A percentile compares a stretch with the other conserved stretches of the same genome.
These are phyloP conservation scores for Alternaria sp. DNA, from an alignment of 2,329 filamentous ascomycete genomes.

Conservation along the genomic window DNA sequence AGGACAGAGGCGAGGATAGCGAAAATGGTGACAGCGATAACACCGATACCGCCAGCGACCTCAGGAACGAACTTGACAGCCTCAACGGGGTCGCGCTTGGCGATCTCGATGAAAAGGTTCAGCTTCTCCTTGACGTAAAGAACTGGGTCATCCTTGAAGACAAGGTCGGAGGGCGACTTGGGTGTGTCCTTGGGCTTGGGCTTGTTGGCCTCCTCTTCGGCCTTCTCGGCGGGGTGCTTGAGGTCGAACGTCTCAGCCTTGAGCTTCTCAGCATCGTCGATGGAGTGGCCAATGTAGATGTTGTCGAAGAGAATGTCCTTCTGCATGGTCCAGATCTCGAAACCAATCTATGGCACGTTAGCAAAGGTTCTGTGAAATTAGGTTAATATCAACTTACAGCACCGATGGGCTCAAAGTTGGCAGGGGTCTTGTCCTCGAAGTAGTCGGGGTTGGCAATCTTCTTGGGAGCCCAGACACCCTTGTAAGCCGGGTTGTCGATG, in stretches of 20 bases:
- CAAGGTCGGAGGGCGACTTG: constrained; percentile 77
- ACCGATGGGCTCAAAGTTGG: constrained; percentile 98
- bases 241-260: constrained; percentile 87
- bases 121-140: constrained; percentile 90
- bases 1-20: constrained; percentile 74
- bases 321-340: constrained; percentile 99
- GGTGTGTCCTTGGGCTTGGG: constrained; percentile 74
- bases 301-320: constrained; percentile 99
- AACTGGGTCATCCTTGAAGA: constrained; percentile 91
- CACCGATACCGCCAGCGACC: constrained; percentile 81
- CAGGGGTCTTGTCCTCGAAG: constrained; percentile 95
- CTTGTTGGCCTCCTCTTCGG: constrained; percentile 78
- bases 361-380: constrained; percentile 2
- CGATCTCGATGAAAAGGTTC: constrained; percentile 86
- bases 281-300: constrained; percentile 98
- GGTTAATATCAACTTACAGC: constrained; percentile 70
- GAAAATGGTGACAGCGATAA: constrained; percentile 73
- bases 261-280: constrained; percentile 89
- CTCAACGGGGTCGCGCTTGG: constrained; percentile 80
- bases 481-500: constrained; percentile 98
- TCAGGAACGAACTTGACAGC: constrained; percentile 91
- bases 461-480: constrained; percentile 90
- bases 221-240: constrained; percentile 85
- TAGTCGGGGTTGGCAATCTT: constrained; percentile 97
- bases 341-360: constrained; percentile 74